Evolutionary conservation across 2,329 filamentous ascomycete genomes (phyloP).

Genomic region (Calycina herbarum): DNA sequence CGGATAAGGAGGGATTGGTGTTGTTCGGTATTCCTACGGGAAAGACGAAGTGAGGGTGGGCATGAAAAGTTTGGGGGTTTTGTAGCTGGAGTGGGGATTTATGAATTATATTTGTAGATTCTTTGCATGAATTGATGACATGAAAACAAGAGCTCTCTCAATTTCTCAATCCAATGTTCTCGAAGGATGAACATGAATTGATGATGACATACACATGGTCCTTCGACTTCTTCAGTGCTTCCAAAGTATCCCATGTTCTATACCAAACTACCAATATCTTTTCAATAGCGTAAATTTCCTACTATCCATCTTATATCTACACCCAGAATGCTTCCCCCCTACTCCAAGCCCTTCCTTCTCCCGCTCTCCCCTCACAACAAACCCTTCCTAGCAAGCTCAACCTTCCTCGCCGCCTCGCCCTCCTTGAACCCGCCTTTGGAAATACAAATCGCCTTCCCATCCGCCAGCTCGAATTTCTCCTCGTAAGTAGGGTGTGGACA

Average conservation of each 20-base stretch:
- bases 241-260: background rate
- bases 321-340: no score
- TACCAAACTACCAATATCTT: background rate
- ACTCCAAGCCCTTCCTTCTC: background rate
- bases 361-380: constrained; percentile 52
- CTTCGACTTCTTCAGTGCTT: background rate
- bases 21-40: constrained; percentile 72
- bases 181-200: background rate
- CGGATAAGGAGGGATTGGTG: constrained; percentile 59
- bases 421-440: constrained; percentile 73
- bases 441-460: constrained; percentile 71
- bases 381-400: constrained; percentile 79
- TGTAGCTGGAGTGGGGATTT: background rate
- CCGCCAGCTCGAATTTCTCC: constrained; percentile 74
- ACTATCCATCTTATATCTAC: no score
- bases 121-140: constrained; percentile 16
- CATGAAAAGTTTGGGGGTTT: constrained; percentile 11
- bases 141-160: background rate
- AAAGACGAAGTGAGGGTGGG: constrained; percentile 43
- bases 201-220: background rate
- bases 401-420: constrained; percentile 71
- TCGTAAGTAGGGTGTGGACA: constrained; percentile 77
- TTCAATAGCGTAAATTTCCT: background rate
- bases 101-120: background rate
- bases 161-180: background rate